A percentile compares a stretch with the other conserved stretches of the same genome.
phyloP scores from a whole-genome alignment of 2,329 filamentous ascomycete genomes.

The Passalora sequoiae region DNA sequence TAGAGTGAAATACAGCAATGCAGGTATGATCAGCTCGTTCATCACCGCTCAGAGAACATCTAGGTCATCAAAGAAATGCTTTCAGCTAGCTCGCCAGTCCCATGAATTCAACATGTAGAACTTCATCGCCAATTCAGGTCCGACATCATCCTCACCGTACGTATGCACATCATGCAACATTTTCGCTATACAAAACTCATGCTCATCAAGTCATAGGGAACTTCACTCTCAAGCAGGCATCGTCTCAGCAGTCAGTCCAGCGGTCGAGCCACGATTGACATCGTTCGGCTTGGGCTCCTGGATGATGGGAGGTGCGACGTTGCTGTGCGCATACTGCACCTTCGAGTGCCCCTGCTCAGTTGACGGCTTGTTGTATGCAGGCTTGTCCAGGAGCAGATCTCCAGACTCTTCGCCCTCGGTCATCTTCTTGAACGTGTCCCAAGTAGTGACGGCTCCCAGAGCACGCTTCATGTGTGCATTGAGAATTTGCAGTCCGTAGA shows the following conservation, averaged over 20 bases:
- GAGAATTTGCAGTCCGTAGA: slow-evolving; percentile 84
- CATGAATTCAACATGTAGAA: too few relatives aligned
- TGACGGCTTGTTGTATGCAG: slow-evolving; percentile 1
- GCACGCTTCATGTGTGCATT: slow-evolving; percentile 86
- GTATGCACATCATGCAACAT: too few relatives aligned
- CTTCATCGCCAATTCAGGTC: too few relatives aligned
- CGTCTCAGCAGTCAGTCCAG: slow-evolving; percentile 1
- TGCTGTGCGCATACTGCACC: slow-evolving; percentile 15
- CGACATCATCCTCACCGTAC: too few relatives aligned
- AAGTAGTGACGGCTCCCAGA: slow-evolving; percentile 80
- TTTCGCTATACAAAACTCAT: too few relatives aligned
- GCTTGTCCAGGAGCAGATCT: slow-evolving; percentile 5
- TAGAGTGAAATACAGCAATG: too few relatives aligned
- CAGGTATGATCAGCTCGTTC: too few relatives aligned
- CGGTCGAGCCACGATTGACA: slow-evolving; percentile 11
- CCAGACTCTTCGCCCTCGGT: slow-evolving; percentile 22
- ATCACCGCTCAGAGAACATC: too few relatives aligned
- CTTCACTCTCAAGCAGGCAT: neutral
- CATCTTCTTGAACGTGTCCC: slow-evolving; percentile 70
- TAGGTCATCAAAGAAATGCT: too few relatives aligned
- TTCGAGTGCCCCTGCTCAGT: slow-evolving; percentile 15
- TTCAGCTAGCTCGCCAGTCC: too few relatives aligned
- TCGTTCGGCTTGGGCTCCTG: slow-evolving; percentile 9
- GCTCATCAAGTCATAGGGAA: too few relatives aligned
- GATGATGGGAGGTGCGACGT: neutral